phyloP scores from a whole-genome alignment of 371 early-diverging fungal species.

The Lichtheimia corymbifera region DNA sequence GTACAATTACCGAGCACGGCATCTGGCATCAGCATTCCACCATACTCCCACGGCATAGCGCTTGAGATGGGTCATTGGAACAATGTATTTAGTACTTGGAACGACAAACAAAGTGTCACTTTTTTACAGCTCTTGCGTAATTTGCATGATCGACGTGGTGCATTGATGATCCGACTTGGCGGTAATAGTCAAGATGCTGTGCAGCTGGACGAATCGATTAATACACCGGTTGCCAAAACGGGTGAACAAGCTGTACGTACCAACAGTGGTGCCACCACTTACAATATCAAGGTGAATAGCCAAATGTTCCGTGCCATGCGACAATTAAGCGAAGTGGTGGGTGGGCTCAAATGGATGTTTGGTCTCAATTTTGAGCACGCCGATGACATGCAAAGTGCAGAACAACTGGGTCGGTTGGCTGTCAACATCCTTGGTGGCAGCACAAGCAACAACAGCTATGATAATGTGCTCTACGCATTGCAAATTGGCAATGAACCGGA shows the following conservation, averaged over 20 bases:
- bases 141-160: conserved; percentile 15
- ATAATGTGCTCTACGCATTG: conserved; percentile 7
- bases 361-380: conserved; percentile 18
- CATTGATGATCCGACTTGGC: conserved; percentile 17
- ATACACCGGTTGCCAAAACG: conserved; percentile 6
- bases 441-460: too few species aligned
- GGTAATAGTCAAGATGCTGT: conserved; percentile 21
- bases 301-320: conserved; percentile 15
- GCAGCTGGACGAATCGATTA: conserved; percentile 10
- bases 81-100: conserved; percentile 8
- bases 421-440: conserved; percentile 8
- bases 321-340: conserved; percentile 1
- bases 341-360: conserved; percentile 13
- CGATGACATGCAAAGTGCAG: conserved; percentile 10
- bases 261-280: conserved; percentile 13
- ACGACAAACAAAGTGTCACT: conserved; percentile 6
- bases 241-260: conserved; percentile 5
- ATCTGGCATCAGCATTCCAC: conserved; percentile 12
- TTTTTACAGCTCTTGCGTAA: conserved; percentile 15
- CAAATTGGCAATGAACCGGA: conserved; percentile 23
- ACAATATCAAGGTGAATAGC: conserved; percentile 10
- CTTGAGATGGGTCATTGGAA: conserved; percentile 16
- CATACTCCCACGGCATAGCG: conserved; percentile 15
- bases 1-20: conserved; percentile 12
- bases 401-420: conserved; percentile 3